Evolutionary conservation across 768 basidiomycete genomes (phyloP).

Genomic region (Tephrocybe sp.): DNA sequence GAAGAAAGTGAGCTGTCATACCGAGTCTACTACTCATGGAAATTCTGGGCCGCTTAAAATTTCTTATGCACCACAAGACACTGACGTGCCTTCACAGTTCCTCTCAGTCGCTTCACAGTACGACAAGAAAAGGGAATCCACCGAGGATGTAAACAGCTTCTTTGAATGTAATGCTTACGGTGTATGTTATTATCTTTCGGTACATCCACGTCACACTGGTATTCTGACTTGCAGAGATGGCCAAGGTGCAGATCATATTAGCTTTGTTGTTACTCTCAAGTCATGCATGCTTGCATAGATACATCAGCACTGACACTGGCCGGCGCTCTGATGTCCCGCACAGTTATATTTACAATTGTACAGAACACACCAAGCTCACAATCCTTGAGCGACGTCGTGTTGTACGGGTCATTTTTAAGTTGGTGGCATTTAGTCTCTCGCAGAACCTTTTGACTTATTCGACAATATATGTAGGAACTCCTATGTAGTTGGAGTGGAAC

Average conservation of each 20-base stretch:
- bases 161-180: slow-evolving; percentile 42
- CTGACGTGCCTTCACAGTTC: slow-evolving; percentile 43
- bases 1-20: slow-evolving; percentile 42
- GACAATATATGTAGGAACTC: slow-evolving; percentile 28
- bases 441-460: background rate
- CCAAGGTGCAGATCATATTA: slow-evolving; percentile 35
- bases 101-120: slow-evolving; percentile 42
- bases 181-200: slow-evolving; percentile 30
- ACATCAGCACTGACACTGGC: slow-evolving; percentile 48
- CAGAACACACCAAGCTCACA: slow-evolving; percentile 37
- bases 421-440: slow-evolving; percentile 5
- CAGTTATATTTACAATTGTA: slow-evolving; percentile 47
- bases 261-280: too few relatives aligned
- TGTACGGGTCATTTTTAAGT: slow-evolving; percentile 50
- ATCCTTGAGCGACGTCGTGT: slow-evolving; percentile 41
- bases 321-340: slow-evolving; percentile 56
- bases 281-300: slow-evolving; percentile 35
- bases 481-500: slow-evolving; percentile 51
- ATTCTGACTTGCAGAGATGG: slow-evolving; percentile 40
- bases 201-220: background rate
- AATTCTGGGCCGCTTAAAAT: slow-evolving; percentile 47
- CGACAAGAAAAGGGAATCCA: slow-evolving; percentile 42
- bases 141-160: slow-evolving; percentile 49
- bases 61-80: slow-evolving; percentile 36
- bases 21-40: slow-evolving; percentile 38